Percentiles rank a stretch among this genome's conserved stretches.
These are phyloP conservation scores for Globisporangium spiculum DNA, from an alignment of 352 stramenopile genomes.

Conservation along the genomic window DNA sequence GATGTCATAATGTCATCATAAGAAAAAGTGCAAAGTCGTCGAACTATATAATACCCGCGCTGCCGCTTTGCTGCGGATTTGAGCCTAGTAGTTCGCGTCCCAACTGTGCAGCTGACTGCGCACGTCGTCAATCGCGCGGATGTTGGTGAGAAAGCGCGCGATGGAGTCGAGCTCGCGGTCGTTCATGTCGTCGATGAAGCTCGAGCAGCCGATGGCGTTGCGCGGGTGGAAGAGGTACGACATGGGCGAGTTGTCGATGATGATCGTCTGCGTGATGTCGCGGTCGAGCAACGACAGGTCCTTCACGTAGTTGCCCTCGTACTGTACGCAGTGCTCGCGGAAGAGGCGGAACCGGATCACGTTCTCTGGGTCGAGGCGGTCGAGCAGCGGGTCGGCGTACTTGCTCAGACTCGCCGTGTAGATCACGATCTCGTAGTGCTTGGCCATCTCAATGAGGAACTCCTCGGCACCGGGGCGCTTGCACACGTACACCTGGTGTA, in stretches of 20 bases:
- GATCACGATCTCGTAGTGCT: conserved; percentile 98
- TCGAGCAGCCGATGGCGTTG: conserved; percentile 79
- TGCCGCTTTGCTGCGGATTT: too few relatives aligned
- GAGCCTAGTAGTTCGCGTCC: conserved; percentile 54
- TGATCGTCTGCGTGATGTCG: conserved; percentile 93
- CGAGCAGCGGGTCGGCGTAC: conserved; percentile 97
- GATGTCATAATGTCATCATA: too few relatives aligned
- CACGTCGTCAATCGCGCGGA: conserved; percentile 54
- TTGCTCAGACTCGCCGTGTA: conserved; percentile 97
- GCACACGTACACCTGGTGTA: conserved; percentile 88
- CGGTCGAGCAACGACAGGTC: conserved; percentile 95
- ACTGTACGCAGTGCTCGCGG: conserved; percentile 95
- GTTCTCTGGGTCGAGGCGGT: conserved; percentile 92
- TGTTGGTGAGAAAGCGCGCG: conserved; percentile 55
- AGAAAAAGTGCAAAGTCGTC: too few relatives aligned
- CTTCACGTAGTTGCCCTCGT: conserved; percentile 97
- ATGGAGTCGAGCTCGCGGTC: conserved; percentile 90
- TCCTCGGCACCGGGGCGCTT: conserved; percentile 93
- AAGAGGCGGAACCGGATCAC: conserved; percentile 90
- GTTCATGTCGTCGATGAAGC: conserved; percentile 89
- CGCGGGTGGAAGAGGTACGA: conserved; percentile 97
- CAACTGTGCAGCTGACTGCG: conserved; percentile 70
- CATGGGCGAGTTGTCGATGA: conserved; percentile 99
- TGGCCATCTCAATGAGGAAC: conserved; percentile 95
- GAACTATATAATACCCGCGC: too few relatives aligned